These are phyloP conservation scores for Neurospora sp. DNA, from an alignment of 495 filamentous ascomycete genomes.

Conservation along the genomic window DNA sequence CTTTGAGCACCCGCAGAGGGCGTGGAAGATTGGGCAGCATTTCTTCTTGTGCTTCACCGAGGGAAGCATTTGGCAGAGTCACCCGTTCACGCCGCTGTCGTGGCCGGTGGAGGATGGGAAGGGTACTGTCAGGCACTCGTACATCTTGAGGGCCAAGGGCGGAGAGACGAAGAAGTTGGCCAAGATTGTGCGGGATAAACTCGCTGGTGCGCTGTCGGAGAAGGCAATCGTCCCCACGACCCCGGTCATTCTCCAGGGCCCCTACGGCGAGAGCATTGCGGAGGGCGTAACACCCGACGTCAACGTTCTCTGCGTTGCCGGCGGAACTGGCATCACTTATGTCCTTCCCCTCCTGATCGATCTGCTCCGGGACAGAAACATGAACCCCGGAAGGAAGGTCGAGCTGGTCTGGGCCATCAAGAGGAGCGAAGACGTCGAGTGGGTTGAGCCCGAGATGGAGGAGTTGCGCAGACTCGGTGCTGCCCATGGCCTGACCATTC, in stretches of 20 bases:
- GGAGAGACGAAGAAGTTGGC: conserved; percentile 51
- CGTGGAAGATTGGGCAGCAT: conserved; percentile 55
- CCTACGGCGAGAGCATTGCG: conserved; percentile 46
- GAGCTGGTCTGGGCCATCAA: conserved; percentile 56
- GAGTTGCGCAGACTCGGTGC: conserved; percentile 29
- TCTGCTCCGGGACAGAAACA: conserved; percentile 22
- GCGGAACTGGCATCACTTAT: conserved; percentile 56
- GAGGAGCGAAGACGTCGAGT: conserved; percentile 39
- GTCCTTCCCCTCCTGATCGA: conserved; percentile 46
- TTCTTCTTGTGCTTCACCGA: conserved; percentile 54
- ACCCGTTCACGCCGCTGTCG: conserved; percentile 54
- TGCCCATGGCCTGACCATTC: conserved; percentile 34
- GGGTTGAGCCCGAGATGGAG: conserved; percentile 47
- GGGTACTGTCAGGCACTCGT: conserved; percentile 41
- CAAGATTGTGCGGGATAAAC: conserved; percentile 24
- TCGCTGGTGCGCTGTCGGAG: conserved; percentile 15
- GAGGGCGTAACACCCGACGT: conserved; percentile 27
- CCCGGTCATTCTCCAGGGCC: conserved; percentile 45
- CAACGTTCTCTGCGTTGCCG: conserved; percentile 52
- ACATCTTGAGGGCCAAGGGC: conserved; percentile 49
- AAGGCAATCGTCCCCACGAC: conserved; percentile 18
- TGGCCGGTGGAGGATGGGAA: conserved; percentile 27
- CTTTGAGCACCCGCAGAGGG: conserved; percentile 42
- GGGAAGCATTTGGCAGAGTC: conserved; percentile 53
- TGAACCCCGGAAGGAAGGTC: conserved; percentile 26